These are phyloP conservation scores for Sideroxylon spinosum DNA, from an alignment of 179 eudicot species.

Conservation along the genomic window DNA sequence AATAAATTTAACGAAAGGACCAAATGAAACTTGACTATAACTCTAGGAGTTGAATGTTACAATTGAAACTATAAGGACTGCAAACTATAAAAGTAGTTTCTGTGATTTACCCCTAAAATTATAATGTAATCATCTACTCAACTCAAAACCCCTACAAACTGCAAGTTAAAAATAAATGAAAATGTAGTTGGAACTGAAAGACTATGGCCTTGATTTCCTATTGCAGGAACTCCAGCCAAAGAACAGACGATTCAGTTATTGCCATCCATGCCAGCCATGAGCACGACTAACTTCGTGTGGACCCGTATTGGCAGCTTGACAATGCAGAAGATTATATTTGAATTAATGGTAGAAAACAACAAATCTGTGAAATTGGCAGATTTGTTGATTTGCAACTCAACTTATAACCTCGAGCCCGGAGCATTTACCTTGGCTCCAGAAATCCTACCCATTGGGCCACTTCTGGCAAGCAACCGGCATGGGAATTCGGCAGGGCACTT, in stretches of 20 bases:
- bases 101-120: background rate
- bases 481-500: constrained; percentile 10
- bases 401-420: constrained; percentile 11
- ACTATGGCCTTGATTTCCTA: background rate
- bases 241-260: constrained; percentile 17
- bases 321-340: constrained; percentile 13
- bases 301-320: background rate
- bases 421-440: constrained; percentile 13
- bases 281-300: constrained; percentile 15
- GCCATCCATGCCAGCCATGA: constrained; percentile 24
- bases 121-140: background rate
- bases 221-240: constrained; percentile 24
- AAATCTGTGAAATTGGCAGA: constrained; percentile 1
- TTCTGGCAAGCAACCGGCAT: constrained; percentile 6
- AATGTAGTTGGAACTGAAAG: background rate
- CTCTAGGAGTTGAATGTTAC: too few relatives aligned
- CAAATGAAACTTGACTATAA: too few relatives aligned
- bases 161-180: background rate
- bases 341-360: background rate
- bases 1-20: too few relatives aligned
- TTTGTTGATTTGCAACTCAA: constrained; percentile 23
- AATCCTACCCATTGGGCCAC: constrained; percentile 20
- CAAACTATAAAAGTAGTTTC: too few relatives aligned
- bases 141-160: background rate
- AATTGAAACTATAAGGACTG: too few relatives aligned